Conservation (phyloP, 2,329 filamentous ascomycete genomes). For the Karstenula rhodostoma region DNA sequence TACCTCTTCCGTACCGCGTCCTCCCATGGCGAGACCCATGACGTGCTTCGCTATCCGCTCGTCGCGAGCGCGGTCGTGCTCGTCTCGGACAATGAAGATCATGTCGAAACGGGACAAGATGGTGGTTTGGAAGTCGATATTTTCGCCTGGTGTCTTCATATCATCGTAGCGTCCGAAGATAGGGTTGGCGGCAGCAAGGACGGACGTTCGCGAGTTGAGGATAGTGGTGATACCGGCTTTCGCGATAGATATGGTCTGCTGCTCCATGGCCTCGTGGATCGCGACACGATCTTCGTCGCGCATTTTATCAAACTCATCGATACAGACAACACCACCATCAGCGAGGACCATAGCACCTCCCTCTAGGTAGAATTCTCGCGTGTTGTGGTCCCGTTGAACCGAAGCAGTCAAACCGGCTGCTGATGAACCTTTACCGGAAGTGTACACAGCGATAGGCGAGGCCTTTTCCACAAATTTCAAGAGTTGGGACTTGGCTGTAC, state of each 20-base stretch:
- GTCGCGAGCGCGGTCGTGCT: slow-evolving; percentile 88
- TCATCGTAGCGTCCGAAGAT: slow-evolving; percentile 99
- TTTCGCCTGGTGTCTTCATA: slow-evolving; percentile 95
- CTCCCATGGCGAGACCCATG: slow-evolving; percentile 96
- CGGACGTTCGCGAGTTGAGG: slow-evolving; percentile 92
- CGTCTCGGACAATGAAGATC: slow-evolving; percentile 98
- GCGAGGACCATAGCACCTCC: slow-evolving; percentile 98
- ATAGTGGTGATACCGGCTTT: slow-evolving; percentile 99
- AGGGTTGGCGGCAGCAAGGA: slow-evolving; percentile 93
- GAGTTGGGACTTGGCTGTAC: slow-evolving; percentile 96
- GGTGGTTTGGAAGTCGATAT: slow-evolving; percentile 99
- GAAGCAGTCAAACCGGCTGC: slow-evolving; percentile 97
- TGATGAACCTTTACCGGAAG: slow-evolving; percentile 96
- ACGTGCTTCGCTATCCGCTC: slow-evolving; percentile 96
- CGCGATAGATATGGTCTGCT: slow-evolving; percentile 98
- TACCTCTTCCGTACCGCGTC: slow-evolving; percentile 80
- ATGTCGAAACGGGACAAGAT: slow-evolving; percentile 99
- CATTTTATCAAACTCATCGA: slow-evolving; percentile 99
- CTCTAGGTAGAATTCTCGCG: slow-evolving; percentile 96
- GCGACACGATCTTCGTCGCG: slow-evolving; percentile 96
- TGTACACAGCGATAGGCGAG: slow-evolving; percentile 97
- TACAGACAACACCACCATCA: slow-evolving; percentile 95
- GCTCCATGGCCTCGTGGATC: slow-evolving; percentile 99
- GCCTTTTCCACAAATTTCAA: slow-evolving; percentile 98
- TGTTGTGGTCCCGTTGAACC: slow-evolving; percentile 90